phyloP scores from a whole-genome alignment of 108 stramenopile genomes.

The Fistulifera solaris region DNA sequence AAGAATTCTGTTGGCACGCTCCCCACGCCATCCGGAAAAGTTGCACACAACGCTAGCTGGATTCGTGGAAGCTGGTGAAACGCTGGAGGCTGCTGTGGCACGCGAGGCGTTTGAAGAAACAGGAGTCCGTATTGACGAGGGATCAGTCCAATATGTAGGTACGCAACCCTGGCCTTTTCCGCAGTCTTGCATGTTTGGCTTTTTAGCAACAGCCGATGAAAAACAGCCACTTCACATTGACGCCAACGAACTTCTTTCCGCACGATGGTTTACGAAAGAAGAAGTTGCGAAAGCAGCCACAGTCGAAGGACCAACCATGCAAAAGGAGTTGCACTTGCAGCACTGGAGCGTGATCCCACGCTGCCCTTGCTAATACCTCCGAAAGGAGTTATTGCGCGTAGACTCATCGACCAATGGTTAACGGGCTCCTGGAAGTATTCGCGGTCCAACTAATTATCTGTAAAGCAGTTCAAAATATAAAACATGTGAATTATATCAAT shows the following conservation, averaged over 20 bases:
- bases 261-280: conserved; percentile 53
- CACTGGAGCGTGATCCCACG: conserved; percentile 27
- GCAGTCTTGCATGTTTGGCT: conserved; percentile 65
- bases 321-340: conserved; percentile 38
- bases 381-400: conserved; percentile 59
- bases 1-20: conserved; percentile 56
- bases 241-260: conserved; percentile 54
- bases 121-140: conserved; percentile 39
- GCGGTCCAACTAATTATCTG: too few relatives aligned
- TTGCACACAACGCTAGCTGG: conserved; percentile 72
- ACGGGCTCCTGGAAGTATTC: too few relatives aligned
- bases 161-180: conserved; percentile 87
- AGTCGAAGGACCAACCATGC: conserved; percentile 46
- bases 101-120: conserved; percentile 74
- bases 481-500: too few relatives aligned
- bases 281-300: conserved; percentile 42
- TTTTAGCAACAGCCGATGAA: conserved; percentile 46
- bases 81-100: conserved; percentile 59
- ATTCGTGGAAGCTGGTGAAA: conserved; percentile 85
- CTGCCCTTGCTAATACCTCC: conserved; percentile 57
- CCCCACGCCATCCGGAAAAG: conserved; percentile 52
- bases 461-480: too few relatives aligned
- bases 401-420: conserved; percentile 65
- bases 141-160: conserved; percentile 43
- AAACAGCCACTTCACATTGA: conserved; percentile 39